A percentile compares a stretch with the other conserved stretches of the same genome.
phyloP scores from a whole-genome alignment of 129 eudicot genomes.

The Rutidosis leptorrhynchoides region DNA sequence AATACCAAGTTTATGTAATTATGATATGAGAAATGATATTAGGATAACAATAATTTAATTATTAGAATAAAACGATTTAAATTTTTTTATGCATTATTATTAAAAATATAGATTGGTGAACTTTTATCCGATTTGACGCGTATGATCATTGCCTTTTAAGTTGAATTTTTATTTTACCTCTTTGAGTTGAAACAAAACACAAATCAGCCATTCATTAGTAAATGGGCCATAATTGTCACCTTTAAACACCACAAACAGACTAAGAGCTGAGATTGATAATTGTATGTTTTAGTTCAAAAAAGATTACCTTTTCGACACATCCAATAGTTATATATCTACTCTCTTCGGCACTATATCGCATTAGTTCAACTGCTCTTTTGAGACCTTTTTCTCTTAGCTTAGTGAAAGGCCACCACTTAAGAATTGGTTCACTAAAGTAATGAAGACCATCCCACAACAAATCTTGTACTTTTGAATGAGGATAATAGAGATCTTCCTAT shows the following conservation, averaged over 20 bases:
- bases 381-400: conserved; percentile 60
- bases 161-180: not conserved
- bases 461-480: conserved; percentile 59
- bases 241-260: not conserved
- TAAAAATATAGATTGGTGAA: not conserved
- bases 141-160: not conserved
- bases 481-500: conserved; percentile 69
- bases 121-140: not conserved
- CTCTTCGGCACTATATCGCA: conserved; percentile 60
- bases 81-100: not conserved
- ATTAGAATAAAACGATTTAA: not conserved
- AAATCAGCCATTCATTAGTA: not conserved
- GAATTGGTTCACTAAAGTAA: conserved; percentile 57
- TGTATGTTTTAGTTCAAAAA: not conserved
- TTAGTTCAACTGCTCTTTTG: conserved; percentile 48
- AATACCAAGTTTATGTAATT: not conserved
- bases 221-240: not conserved
- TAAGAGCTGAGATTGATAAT: not conserved
- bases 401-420: conserved; percentile 61
- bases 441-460: conserved; percentile 61
- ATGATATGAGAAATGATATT: not conserved
- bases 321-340: conserved; percentile 64
- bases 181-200: not conserved
- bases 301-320: conserved; percentile 59
- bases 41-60: not conserved